Base-by-base conservation (phyloP, 1,284 basidiomycete species). In the Phylloporus gajari region DNA sequence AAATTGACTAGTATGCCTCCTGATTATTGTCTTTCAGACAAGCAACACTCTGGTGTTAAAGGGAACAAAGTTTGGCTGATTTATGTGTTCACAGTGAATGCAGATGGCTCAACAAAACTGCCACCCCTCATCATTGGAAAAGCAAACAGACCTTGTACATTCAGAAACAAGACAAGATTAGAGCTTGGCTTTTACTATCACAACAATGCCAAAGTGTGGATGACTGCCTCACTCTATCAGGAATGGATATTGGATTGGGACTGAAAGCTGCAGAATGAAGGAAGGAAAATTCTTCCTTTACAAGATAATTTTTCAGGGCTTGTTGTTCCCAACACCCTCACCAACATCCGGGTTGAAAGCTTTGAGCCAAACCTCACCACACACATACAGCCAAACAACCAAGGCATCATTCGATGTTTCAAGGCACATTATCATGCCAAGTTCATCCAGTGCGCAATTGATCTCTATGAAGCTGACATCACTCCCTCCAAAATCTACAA, bases 111-210 rank as follows among this genome's bases (percentile, higher is more conserved):
- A 25, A 70, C 71, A 30, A 81, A 78, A 58, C 27, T 74, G 0
- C 67, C 64, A 0, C 73, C 70, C 8, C 51, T 83, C 6, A 75
- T 79, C 42, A 82, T 83, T 70, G 77, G 80, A 5, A 79, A 77
- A 51, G 72, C 70, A 23, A 59, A 71, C 13, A 75, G 76, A 15
- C 80, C 75, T 0, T 9, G 61, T 3, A 72, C 72, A 40, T 81
- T 83, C 61, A 64, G 72, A 1, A 62, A 70, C n/a, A 76, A 75
- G 40, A 71, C 71, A 8, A 73, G 69, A 0, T 5, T 38, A 8
- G 44, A 76, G 19, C 70, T 69, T n/a, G 77, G 79, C 0, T 80
- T 80, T 61, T 48, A 79, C 12, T 82, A 83, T 48, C 51, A 23
- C 1, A 21, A 30, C 53, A 56, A 56, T 72, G 70, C 73, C 30